Base-by-base conservation (phyloP, 2,329 filamentous ascomycete species). In the Colletotrichum somersetense region DNA sequence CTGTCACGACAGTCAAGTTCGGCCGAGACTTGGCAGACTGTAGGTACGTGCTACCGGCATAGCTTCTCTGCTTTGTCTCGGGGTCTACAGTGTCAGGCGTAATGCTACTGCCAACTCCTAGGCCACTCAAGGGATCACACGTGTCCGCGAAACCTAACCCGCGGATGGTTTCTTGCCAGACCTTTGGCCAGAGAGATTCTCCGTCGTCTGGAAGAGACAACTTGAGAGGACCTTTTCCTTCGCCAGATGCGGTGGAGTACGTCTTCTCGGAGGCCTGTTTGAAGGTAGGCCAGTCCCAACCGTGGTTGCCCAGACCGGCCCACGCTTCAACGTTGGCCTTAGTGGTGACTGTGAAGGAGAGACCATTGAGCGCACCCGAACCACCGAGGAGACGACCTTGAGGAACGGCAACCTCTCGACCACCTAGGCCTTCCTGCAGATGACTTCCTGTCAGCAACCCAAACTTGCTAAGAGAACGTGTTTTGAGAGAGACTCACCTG, bases 331-430 rank as follows among this genome's bases (percentile, higher is more conserved):
- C 68, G 38, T 73, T 75, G 23, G 71, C 66, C 30, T 74, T 71
- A 2, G 77, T 73, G 5, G 74, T 75, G 8, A 75, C 61, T 5
- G 73, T 74, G 42, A 79, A 79, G 50, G 74, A 68, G 18, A 75
- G 74, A 52, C 74, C 75, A 57, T 80, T 80, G 62, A 80, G 67
- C 3, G 76, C 77, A 56, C 78, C 79, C 1, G 76, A 78, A n/a
- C 78, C 78, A 7, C 78, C 78, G 0, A 78, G 74, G 5, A 74
- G 42, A 11, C 71, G 68, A 23, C 75, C 77, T 40, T 78, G 76
- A 12, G 75, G 71, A 10, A 76, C 72, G 14, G 44, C 63, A 46
- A 78, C 73, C 44, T 74, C 56, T 42, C 75, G 72, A 12, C 73
- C 72, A 16, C 73, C 67, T 23, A 77, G 62, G 40, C 71, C 74